Conservation (phyloP, 2,329 filamentous ascomycete species). For the Delphinella strobiligena region DNA sequence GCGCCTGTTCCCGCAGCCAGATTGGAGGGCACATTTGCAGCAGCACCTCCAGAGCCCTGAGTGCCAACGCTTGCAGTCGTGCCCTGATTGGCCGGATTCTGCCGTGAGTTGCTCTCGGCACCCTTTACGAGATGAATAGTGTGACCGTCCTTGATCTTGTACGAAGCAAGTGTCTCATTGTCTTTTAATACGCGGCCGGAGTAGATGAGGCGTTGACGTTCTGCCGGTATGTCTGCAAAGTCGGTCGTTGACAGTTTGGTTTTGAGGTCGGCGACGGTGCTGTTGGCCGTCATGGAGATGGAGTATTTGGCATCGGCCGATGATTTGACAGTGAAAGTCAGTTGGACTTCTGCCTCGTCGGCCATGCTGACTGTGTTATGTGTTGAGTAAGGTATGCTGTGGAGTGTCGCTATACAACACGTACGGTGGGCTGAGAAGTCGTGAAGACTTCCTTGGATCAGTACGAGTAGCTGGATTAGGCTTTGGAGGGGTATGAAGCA, state of each 20-base stretch:
- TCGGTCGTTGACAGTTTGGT: conserved; percentile 69
- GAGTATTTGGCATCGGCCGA: conserved; percentile 78
- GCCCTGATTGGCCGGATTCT: conserved; percentile 41
- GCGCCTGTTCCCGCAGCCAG: conserved; percentile 67
- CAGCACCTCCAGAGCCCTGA: conserved; percentile 30
- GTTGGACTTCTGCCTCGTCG: conserved; percentile 53
- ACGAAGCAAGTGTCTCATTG: conserved; percentile 67
- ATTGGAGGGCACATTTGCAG: conserved; percentile 55
- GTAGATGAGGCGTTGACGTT: conserved; percentile 92
- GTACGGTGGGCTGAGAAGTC: no score
- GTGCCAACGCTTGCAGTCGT: conserved; percentile 22
- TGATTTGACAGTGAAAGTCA: conserved; percentile 98
- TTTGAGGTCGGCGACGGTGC: conserved; percentile 78
- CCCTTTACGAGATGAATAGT: conserved; percentile 96
- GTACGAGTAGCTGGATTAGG: no score
- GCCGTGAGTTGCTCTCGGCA: conserved; percentile 70
- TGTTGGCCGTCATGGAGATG: conserved; percentile 65
- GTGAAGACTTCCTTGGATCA: no score
- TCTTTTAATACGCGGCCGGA: conserved; percentile 96
- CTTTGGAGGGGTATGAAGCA: no score
- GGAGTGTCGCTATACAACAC: no score
- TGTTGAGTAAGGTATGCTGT: no score
- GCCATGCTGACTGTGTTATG: conserved; percentile 39
- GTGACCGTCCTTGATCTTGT: conserved; percentile 94
- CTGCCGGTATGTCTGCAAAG: conserved; percentile 74